Evolutionary conservation across 371 early-diverging fungal species (phyloP), one percentile per base, ranked within the genome.

Genomic region (Entomophthora muscae): DNA sequence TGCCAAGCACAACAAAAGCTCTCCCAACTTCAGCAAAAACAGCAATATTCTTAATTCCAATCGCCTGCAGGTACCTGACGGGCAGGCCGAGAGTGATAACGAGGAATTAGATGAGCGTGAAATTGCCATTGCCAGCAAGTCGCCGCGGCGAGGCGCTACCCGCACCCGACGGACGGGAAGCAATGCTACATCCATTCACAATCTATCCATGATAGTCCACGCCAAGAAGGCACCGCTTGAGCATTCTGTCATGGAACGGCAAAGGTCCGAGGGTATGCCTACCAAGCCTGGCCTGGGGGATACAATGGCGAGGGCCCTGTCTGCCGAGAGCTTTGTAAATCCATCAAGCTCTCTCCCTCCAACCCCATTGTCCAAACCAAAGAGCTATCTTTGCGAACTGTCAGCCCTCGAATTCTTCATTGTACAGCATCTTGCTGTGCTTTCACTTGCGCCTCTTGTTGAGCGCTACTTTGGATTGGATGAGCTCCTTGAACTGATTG

Each of bases 351-450:
- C 63, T 69, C 0, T 69, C 27, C 31, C 59, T 27, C 56, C 51
- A 7, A 23, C 28, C 23, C 10, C 21, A 1, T 10, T 68, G 17
- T 71, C 76, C 23, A 67, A 67, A 26, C 66, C 78, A 1, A 82
- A 78, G 66, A 70, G 73, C 51, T 86, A 81, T 63, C 73, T 91
- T 63, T 80, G 84, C 21, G 95, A 96, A 63, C 75, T 93, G 31
- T 83, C 86, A 26, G 85, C 85, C 0, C 73, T 93, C 3, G 88
- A 91, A 65, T 80, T 83, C 59, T 84, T 93, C 66, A 86, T 86
- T 68, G 83, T 91, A 42, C 84, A 87, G 63, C 91, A 91, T 65
- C 75, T 90, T 54, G 93, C 95, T 0, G 88, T 90, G 0, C 70
- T 86, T 22, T 76, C 79, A 29, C 66, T 96, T 60, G 79, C 87